Evolutionary conservation across 139 green algal species (phyloP).

Genomic region (Ulvella scutata): DNA sequence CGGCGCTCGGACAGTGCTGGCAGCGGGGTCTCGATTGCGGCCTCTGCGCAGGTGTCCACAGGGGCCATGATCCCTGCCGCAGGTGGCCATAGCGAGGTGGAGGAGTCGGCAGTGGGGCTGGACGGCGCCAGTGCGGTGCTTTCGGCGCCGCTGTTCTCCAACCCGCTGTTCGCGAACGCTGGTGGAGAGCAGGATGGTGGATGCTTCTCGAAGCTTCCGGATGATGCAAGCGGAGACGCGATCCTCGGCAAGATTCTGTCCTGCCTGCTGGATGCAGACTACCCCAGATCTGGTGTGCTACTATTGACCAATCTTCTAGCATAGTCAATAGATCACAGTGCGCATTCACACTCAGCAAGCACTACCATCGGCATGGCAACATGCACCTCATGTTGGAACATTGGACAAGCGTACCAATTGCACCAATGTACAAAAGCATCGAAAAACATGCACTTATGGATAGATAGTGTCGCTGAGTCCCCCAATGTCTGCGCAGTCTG

Average conservation of each 20-base stretch:
- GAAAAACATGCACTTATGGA: not conserved
- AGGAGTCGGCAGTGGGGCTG: no score
- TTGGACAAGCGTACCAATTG: no score
- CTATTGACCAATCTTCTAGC: no score
- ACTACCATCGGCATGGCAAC: not conserved
- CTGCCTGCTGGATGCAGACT: not conserved
- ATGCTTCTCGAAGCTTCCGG: no score
- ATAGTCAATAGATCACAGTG: no score
- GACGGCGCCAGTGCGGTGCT: not conserved
- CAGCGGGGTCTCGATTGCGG: no score
- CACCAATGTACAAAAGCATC: no score
- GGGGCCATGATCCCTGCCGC: no score
- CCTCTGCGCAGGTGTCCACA: no score
- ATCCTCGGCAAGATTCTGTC: not conserved
- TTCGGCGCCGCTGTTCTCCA: not conserved
- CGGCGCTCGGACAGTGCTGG: no score
- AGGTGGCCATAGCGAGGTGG: no score
- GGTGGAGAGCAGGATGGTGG: no score
- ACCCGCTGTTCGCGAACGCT: not conserved
- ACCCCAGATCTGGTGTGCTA: not conserved
- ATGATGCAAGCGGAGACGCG: not conserved
- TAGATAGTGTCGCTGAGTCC: not conserved
- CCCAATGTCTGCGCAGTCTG: not conserved
- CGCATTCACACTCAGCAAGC: not conserved
- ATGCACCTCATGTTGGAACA: not conserved